Evolutionary conservation across 371 early-diverging fungal species (phyloP).

Genomic region (Massospora cicadina): DNA sequence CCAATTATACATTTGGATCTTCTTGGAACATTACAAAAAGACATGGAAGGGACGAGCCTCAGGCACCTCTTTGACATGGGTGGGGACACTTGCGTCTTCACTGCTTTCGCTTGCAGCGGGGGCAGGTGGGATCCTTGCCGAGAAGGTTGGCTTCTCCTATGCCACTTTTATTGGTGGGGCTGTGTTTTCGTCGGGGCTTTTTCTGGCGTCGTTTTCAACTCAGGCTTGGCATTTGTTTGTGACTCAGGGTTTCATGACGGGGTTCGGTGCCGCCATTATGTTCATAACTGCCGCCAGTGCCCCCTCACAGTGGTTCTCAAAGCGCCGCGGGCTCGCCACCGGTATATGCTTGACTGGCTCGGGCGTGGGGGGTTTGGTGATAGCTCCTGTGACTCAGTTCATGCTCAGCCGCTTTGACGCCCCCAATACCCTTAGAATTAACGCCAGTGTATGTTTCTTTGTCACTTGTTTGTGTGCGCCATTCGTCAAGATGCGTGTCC

Average conservation of each 20-base stretch:
- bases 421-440: constrained; percentile 39
- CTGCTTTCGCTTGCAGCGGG: not conserved
- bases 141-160: not conserved
- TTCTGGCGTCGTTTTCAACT: constrained; percentile 8
- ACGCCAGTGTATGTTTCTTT: constrained; percentile 31
- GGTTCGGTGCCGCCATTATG: constrained; percentile 27
- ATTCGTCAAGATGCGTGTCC: constrained; percentile 14
- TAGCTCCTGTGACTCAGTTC: constrained; percentile 39
- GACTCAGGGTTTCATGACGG: constrained; percentile 29
- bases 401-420: constrained; percentile 34
- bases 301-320: constrained; percentile 57
- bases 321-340: constrained; percentile 45
- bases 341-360: constrained; percentile 59
- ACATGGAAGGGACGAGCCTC: not conserved
- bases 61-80: not conserved
- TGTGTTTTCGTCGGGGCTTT: constrained; percentile 8
- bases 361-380: constrained; percentile 56
- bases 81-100: not conserved
- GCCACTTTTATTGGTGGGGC: not conserved
- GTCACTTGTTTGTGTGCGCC: constrained; percentile 22
- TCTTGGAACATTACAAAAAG: constrained; percentile 22
- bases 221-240: constrained; percentile 31
- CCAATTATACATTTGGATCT: constrained; percentile 34
- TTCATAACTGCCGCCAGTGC: constrained; percentile 38
- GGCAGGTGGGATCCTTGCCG: not conserved